Conservation (phyloP, 768 basidiomycete species). For the Melanogaster broomeanus region DNA sequence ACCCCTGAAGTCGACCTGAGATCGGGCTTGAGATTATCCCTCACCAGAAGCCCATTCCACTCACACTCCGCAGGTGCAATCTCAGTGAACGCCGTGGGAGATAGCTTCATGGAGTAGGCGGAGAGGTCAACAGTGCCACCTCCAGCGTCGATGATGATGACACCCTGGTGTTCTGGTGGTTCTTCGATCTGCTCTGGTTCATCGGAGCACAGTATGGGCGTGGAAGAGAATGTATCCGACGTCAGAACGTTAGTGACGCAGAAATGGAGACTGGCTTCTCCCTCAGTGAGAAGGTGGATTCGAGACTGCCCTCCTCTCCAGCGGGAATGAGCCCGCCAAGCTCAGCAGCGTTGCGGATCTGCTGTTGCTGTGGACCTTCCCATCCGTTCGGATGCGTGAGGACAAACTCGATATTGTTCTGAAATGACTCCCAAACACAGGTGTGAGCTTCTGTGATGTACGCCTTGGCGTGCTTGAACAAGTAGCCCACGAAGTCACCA, state of each 20-base stretch:
- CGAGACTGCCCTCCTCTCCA: slow-evolving; percentile 38
- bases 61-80: slow-evolving; percentile 35
- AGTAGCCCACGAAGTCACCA: slow-evolving; percentile 44
- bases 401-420: slow-evolving; percentile 47
- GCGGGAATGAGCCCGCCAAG: slow-evolving; percentile 50
- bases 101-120: slow-evolving; percentile 39
- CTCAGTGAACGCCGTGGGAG: slow-evolving; percentile 39
- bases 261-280: slow-evolving; percentile 60
- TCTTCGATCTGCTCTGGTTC: slow-evolving; percentile 20
- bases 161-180: slow-evolving; percentile 24
- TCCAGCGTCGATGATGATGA: slow-evolving; percentile 53
- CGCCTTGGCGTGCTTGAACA: slow-evolving; percentile 40
- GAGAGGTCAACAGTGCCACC: slow-evolving; percentile 44
- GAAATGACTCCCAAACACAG: slow-evolving; percentile 44
- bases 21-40: neutral
- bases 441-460: slow-evolving; percentile 48
- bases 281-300: slow-evolving; percentile 59
- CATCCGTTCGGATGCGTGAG: slow-evolving; percentile 65
- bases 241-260: slow-evolving; percentile 49
- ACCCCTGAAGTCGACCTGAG: slow-evolving; percentile 41
- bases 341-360: slow-evolving; percentile 55
- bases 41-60: neutral
- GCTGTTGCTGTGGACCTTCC: slow-evolving; percentile 57
- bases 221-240: slow-evolving; percentile 22
- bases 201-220: slow-evolving; percentile 10